Percentiles rank a stretch among this genome's conserved stretches.
Evolutionary conservation across 2,329 filamentous ascomycete species (phyloP).

Genomic region (Colletotrichum coccodes): DNA sequence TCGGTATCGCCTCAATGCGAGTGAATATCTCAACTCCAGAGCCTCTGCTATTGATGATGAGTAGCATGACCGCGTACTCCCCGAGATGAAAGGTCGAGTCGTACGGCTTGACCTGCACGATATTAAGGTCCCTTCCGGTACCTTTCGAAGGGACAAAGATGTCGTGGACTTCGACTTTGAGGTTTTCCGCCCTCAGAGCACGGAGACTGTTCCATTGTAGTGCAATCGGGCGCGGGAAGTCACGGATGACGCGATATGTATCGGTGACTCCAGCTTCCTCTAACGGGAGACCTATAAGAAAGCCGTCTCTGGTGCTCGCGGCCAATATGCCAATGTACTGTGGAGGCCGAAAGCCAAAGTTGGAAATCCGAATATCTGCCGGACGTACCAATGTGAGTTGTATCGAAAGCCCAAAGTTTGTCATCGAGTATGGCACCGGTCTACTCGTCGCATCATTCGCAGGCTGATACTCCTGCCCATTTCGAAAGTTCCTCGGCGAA

Average conservation of each 20-base stretch:
- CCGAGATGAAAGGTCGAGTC: conserved; percentile 9
- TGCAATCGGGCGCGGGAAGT: conserved; percentile 15
- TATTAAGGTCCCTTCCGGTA: not conserved
- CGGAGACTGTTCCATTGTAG: not conserved
- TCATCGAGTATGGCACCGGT: conserved; percentile 24
- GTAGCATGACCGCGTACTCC: conserved; percentile 16
- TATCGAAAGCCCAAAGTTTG: conserved; percentile 28
- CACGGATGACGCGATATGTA: conserved; percentile 6
- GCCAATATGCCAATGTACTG: conserved; percentile 9
- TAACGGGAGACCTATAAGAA: conserved; percentile 5
- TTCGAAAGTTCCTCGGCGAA: conserved; percentile 14
- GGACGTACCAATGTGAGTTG: conserved; percentile 6
- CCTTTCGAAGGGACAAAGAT: conserved; percentile 23
- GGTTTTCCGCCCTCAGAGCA: not conserved
- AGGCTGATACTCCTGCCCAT: not conserved
- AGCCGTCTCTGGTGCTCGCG: not conserved
- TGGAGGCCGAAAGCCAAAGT: not conserved
- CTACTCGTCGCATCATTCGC: conserved; percentile 10
- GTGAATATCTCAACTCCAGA: not conserved
- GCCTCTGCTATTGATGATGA: not conserved
- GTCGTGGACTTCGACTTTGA: not conserved
- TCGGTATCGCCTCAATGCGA: conserved; percentile 12
- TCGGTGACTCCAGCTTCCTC: not conserved
- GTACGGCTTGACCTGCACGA: not conserved
- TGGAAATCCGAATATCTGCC: not conserved